These are phyloP conservation scores for Elymus sibiricus DNA, from an alignment of 176 grass and related monocot species.

Conservation along the genomic window DNA sequence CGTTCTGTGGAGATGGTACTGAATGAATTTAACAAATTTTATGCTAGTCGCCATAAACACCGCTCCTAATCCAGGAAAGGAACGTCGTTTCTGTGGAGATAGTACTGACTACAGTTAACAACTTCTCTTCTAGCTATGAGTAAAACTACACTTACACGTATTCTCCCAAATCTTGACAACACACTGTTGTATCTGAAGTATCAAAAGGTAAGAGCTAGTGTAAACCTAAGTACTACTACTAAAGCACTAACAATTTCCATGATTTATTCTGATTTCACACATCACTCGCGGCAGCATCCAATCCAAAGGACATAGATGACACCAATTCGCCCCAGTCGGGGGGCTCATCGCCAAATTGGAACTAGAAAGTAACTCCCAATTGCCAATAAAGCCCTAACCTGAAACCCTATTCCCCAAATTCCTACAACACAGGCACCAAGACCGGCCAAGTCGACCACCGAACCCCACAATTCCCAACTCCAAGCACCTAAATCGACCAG, in stretches of 20 bases:
- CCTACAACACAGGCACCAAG: neutral
- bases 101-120: neutral
- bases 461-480: neutral
- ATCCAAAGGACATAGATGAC: neutral
- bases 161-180: neutral
- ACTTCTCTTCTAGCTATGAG: neutral
- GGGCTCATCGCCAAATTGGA: neutral
- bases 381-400: neutral
- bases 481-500: neutral
- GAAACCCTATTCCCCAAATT: conserved; percentile 19
- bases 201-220: neutral
- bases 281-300: neutral
- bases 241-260: neutral
- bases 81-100: neutral
- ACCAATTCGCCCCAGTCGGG: neutral
- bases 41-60: neutral
- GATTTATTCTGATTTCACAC: neutral
- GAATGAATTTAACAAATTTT: neutral
- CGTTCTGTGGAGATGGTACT: neutral
- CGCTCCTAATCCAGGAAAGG: neutral
- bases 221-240: neutral
- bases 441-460: neutral
- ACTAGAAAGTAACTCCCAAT: neutral
- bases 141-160: neutral
- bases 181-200: neutral